These are phyloP conservation scores for Populus hybrid DNA, from an alignment of 441 rosid species.

Conservation along the genomic window DNA sequence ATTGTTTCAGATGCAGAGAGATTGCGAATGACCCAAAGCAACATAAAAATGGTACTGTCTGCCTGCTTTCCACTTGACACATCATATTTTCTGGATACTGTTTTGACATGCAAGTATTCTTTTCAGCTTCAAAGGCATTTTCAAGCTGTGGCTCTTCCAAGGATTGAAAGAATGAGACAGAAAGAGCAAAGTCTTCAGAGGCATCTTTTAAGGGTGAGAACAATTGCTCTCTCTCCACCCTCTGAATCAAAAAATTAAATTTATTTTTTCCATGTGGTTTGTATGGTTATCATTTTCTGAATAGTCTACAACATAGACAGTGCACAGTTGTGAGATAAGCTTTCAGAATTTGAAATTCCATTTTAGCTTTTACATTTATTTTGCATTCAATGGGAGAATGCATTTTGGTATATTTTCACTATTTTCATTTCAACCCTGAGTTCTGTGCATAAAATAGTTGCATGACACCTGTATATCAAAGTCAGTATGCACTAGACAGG, in stretches of 20 bases:
- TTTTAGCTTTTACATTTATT: not conserved
- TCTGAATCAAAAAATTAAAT: not conserved
- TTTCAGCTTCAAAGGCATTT: slow-evolving; percentile 93
- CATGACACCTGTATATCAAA: not conserved
- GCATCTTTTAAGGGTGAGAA: slow-evolving; percentile 81
- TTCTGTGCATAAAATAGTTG: not conserved
- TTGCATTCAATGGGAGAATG: not conserved
- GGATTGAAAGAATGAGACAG: slow-evolving; percentile 88
- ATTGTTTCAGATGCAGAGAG: slow-evolving; percentile 91
- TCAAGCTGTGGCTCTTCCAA: slow-evolving; percentile 91
- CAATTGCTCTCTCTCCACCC: not conserved
- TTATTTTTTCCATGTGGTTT: not conserved
- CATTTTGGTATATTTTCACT: not conserved
- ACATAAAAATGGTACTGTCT: slow-evolving; percentile 71
- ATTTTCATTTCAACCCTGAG: not conserved
- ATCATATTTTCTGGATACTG: slow-evolving; percentile 14
- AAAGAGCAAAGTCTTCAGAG: slow-evolving; percentile 96
- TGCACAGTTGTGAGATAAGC: not conserved
- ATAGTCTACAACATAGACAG: not conserved
- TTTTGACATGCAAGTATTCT: slow-evolving; percentile 15
- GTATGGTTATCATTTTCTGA: not conserved
- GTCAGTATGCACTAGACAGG: not conserved
- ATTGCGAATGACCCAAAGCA: slow-evolving; percentile 79
- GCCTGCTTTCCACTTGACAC: slow-evolving; percentile 1
- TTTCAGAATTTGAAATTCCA: not conserved